Evolutionary conservation across 805 yeast genomes (phyloP).

Genomic region (Saturnispora besseyi): DNA sequence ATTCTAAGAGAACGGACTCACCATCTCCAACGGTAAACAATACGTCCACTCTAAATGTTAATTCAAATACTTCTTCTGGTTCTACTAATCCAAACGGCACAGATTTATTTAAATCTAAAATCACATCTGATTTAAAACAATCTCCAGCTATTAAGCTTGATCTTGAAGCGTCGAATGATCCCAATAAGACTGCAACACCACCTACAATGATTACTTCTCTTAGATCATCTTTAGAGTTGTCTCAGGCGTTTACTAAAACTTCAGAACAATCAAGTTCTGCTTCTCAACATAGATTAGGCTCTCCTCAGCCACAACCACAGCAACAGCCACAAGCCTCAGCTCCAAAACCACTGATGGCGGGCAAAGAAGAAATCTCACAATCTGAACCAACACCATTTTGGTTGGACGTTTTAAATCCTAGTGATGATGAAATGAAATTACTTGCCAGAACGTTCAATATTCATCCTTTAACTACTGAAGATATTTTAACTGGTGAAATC

Average conservation of each 20-base stretch:
- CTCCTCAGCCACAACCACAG: neutral
- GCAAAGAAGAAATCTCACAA: neutral
- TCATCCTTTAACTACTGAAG: slow-evolving; percentile 95
- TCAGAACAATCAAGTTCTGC: neutral
- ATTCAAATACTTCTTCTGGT: neutral
- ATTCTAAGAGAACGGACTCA: slow-evolving; percentile 12
- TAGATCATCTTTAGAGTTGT: neutral
- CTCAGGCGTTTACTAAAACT: neutral
- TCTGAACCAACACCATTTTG: slow-evolving; percentile 55
- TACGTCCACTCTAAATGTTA: neutral
- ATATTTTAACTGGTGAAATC: slow-evolving; percentile 85
- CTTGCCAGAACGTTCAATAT: slow-evolving; percentile 85
- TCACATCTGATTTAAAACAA: neutral
- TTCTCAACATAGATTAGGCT: neutral
- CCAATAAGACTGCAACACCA: neutral
- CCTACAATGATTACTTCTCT: neutral
- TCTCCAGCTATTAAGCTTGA: neutral
- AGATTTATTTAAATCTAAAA: neutral
- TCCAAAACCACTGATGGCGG: neutral
- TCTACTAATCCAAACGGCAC: neutral
- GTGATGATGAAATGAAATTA: slow-evolving; percentile 95
- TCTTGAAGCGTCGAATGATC: neutral
- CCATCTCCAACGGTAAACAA: neutral
- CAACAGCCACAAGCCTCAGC: neutral
- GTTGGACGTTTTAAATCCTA: slow-evolving; percentile 88